Evolutionary conservation across 2,329 filamentous ascomycete species (phyloP), one percentile per base, ranked within the genome.

Genomic region (Lasiodiplodia gonubiensis): DNA sequence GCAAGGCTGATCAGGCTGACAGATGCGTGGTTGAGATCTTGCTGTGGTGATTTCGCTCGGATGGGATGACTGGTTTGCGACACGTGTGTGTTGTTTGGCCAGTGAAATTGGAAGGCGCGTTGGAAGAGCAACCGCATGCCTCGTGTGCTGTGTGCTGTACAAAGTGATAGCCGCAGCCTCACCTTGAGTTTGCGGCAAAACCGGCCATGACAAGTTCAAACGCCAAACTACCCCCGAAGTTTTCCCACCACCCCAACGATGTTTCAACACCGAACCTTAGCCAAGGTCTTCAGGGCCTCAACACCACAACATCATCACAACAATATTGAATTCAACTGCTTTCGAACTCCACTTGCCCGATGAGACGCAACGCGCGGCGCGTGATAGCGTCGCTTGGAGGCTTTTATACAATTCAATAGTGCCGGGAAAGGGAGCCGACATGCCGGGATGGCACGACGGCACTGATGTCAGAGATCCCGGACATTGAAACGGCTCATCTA

Each of bases 401-500:
- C 23, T 42, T 51, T 51, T 63, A 63, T 63, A 51, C 21, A 33
- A 7, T 37, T 7, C 59, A 51, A 63, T 63, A 63, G 59, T 37
- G 59, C 59, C 59, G 59, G 59, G 23, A 37, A 35, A 2, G 27
- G 18, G 6, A 51, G 59, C 59, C 59, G 59, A 37, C 27, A 35
- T 37, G 42, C 59, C 59, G 59, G 4, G 14, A 12, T 46, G 42
- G 59, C 16, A 63, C 59, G 59, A n/a, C 42, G 59, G 59, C 27
- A 51, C 16, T 27, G 27, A 63, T 30, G 59, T 49, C 42, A 63
- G 16, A 23, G 12, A 35, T 16, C 42, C 59, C 46, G 42, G 59
- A 11, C 42, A 18, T 42, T 25, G 59, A 63, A 63, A 63, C 59
- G 46, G 10, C 25, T 51, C 59, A 63, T 51, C 42, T 51, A 63